These are phyloP conservation scores for Solanum hybrid DNA, from an alignment of 305 asterid species.

Conservation along the genomic window DNA sequence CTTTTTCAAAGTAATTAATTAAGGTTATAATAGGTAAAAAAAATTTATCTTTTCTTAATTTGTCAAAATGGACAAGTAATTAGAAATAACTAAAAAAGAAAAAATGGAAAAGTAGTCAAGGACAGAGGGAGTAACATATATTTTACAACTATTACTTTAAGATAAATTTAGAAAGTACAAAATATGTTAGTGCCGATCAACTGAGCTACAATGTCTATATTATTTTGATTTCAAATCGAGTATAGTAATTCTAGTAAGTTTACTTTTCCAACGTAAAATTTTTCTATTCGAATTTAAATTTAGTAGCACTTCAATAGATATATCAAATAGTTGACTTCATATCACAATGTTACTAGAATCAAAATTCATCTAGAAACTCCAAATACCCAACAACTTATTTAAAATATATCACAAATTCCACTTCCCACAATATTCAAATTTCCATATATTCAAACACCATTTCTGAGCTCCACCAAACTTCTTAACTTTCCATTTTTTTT, in stretches of 20 bases:
- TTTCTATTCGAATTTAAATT: accelerated
- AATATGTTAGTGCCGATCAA: not conserved
- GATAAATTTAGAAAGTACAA: not conserved
- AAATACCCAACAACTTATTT: not conserved
- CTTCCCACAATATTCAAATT: not conserved
- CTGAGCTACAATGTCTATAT: too few relatives aligned
- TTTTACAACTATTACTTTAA: not conserved
- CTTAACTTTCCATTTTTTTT: not conserved
- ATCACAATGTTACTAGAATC: not conserved
- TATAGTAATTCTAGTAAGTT: not conserved
- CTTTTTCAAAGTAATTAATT: too few relatives aligned
- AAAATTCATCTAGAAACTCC: not conserved
- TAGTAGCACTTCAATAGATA: too few relatives aligned
- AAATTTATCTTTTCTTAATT: too few relatives aligned
- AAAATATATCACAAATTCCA: not conserved
- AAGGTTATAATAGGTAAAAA: too few relatives aligned
- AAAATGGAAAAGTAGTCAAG: too few relatives aligned
- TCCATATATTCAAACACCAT: not conserved
- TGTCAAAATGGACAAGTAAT: too few relatives aligned
- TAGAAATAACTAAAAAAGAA: too few relatives aligned
- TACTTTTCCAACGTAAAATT: accelerated
- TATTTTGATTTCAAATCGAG: not conserved
- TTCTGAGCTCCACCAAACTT: not conserved
- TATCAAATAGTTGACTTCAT: not conserved
- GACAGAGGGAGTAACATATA: too few relatives aligned